A percentile compares a stretch with the other conserved stretches of the same genome.
Evolutionary conservation across 2,329 filamentous ascomycete species (phyloP).

Genomic region (Falciphora oryzae): DNA sequence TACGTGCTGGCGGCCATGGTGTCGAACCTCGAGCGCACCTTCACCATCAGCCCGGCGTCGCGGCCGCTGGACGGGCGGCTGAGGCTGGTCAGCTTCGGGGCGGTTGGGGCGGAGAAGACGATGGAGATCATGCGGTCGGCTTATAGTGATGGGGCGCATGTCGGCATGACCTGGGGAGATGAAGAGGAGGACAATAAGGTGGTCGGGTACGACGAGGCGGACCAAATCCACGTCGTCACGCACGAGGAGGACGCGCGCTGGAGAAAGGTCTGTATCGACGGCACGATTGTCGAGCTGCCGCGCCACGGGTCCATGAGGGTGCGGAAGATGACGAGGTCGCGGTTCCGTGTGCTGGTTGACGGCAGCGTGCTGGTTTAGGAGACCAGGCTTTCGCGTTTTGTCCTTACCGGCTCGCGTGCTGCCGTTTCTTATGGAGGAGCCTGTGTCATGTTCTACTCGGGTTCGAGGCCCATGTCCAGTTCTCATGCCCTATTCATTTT

Average conservation of each 20-base stretch:
- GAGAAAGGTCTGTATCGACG: slow-evolving; percentile 88
- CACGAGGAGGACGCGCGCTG: slow-evolving; percentile 64
- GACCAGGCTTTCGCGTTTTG: no score
- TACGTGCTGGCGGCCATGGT: slow-evolving; percentile 75
- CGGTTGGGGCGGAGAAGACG: slow-evolving; percentile 55
- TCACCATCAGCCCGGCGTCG: slow-evolving; percentile 72
- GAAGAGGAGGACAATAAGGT: slow-evolving; percentile 44
- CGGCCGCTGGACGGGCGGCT: slow-evolving; percentile 65
- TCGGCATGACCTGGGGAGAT: slow-evolving; percentile 45
- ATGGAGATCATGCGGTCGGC: slow-evolving; percentile 72
- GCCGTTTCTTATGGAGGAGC: no score
- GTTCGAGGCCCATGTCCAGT: no score
- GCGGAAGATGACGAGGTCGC: slow-evolving; percentile 35
- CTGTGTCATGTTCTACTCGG: no score
- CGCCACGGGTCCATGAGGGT: slow-evolving; percentile 67
- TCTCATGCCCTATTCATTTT: no score
- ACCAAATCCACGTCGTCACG: slow-evolving; percentile 61
- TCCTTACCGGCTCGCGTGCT: no score
- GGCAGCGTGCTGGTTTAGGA: slow-evolving; percentile 8
- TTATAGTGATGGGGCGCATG: slow-evolving; percentile 52
- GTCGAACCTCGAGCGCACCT: slow-evolving; percentile 74
- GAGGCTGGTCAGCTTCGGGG: slow-evolving; percentile 69
- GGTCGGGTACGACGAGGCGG: slow-evolving; percentile 68
- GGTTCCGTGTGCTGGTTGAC: slow-evolving; percentile 40
- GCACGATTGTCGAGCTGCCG: slow-evolving; percentile 73